Evolutionary conservation across 495 filamentous ascomycete species (phyloP).

Genomic region (Aspergillus taichungensis): DNA sequence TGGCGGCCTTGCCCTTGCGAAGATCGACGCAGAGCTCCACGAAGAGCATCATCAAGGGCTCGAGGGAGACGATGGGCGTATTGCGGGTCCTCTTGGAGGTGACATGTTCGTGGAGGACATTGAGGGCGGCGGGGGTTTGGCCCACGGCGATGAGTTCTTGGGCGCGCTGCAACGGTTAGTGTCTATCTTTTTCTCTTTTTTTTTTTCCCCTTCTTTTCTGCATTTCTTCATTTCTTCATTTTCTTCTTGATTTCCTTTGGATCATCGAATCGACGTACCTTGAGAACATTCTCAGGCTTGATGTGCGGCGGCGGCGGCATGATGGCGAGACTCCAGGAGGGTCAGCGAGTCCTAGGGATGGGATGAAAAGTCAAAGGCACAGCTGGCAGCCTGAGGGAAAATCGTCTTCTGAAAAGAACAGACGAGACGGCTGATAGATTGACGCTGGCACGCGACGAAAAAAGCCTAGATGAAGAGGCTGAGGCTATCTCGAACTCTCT

Average conservation of each 20-base stretch:
- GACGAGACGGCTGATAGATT: background rate
- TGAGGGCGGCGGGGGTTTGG: constrained; percentile 84
- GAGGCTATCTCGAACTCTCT: no score
- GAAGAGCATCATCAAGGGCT: constrained; percentile 96
- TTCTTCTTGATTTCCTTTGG: background rate
- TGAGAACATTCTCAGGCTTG: constrained; percentile 98
- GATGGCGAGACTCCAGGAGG: constrained; percentile 38
- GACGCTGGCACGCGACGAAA: constrained; percentile 3
- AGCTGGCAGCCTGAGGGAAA: background rate
- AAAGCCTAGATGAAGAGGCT: background rate
- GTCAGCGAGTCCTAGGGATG: background rate
- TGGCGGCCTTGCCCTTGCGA: constrained; percentile 93
- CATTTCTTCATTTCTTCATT: background rate
- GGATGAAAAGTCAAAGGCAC: background rate
- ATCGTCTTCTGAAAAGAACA: no score
- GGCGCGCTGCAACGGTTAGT: constrained; percentile 50
- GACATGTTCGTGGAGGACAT: constrained; percentile 97
- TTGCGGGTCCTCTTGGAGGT: constrained; percentile 95
- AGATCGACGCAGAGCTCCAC: constrained; percentile 95
- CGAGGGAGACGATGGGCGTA: constrained; percentile 90
- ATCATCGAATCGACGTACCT: constrained; percentile 40
- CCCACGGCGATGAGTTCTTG: constrained; percentile 97
- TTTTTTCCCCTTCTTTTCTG: background rate
- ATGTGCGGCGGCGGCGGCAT: constrained; percentile 95
- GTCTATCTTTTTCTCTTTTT: constrained; percentile 6